Evolutionary conservation across 2,329 filamentous ascomycete species (phyloP), one percentile per base, ranked within the genome.

Genomic region (Nothophaeocryptopus gaeumannii): DNA sequence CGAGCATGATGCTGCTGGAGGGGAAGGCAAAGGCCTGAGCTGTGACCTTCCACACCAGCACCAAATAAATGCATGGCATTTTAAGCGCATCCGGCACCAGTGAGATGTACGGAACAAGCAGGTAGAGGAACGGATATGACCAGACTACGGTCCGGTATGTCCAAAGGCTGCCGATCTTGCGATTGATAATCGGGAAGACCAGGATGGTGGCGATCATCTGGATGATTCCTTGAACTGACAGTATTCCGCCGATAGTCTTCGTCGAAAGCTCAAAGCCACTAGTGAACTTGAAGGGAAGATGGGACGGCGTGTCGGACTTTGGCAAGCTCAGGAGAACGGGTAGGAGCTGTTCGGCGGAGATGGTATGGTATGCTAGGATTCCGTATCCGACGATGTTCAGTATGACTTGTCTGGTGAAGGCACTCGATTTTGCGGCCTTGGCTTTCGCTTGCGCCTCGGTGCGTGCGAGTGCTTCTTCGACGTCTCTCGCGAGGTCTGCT

Each of bases 281-380:
- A 2, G 83, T 83, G 61, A 99, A 97, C 61, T 87, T 86, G 76
- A 99, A 93, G 0, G 92, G 92, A 2, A 96, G 78, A 10, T 78
- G 56, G 62, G 75, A 71, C n/a, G 71, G 61, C 12, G 70, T 67
- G 26, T 75, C 55, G 65, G 80, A 70, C 64, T 78, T 66, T 63
- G 78, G 67, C 38, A 88, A 88, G 69, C 88, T 92, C 65, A 99
- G 82, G 60, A 99, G 89, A 2, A 96, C 88, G 0, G 93, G 92
- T 61, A 97, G 84, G 41, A 97, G 80, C 65, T 96, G 88, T 70
- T 99, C 93, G 62, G 95, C 93, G 0, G 91, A 95, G 72, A 99
- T 96, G 10, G 92, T 96, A 73, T 97, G 92, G 74, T 95, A 96
- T 57, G 92, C 92, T 52, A 97, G 77, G 62, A 97, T 89, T 38